Evolutionary conservation across 257 asterid genomes (phyloP).

Genomic region (Solanum arcanum): DNA sequence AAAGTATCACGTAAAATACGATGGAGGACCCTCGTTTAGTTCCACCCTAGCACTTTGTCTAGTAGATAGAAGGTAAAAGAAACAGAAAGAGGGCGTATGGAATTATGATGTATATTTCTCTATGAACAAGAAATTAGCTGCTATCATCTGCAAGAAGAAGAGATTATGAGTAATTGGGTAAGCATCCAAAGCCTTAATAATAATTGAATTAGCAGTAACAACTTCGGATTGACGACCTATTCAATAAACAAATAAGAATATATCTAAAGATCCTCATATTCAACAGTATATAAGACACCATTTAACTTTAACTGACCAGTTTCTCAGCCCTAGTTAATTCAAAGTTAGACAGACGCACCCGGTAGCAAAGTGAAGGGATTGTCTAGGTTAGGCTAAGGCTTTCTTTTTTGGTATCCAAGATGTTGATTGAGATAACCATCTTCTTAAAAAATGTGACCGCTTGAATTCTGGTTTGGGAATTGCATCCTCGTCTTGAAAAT

Average conservation of each 20-base stretch:
- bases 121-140: background rate
- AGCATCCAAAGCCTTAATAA: background rate
- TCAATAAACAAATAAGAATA: background rate
- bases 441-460: slow-evolving; percentile 16
- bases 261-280: background rate
- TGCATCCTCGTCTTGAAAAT: slow-evolving; percentile 3
- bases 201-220: background rate
- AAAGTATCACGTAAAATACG: no score
- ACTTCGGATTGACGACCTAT: background rate
- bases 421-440: slow-evolving; percentile 24
- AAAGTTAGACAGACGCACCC: background rate
- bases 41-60: background rate
- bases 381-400: background rate
- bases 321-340: background rate
- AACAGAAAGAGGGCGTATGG: background rate
- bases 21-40: background rate
- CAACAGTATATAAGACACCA: background rate
- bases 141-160: background rate
- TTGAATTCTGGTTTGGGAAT: slow-evolving; percentile 8
- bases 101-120: background rate
- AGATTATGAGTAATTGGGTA: background rate
- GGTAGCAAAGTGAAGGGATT: background rate
- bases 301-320: background rate
- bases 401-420: slow-evolving; percentile 3
- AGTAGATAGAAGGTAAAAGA: background rate